Percentiles rank a stretch among this genome's conserved stretches.
These are phyloP conservation scores for Dictyostelium citrinum DNA, from an alignment of 78 protist genomes.

Conservation along the genomic window DNA sequence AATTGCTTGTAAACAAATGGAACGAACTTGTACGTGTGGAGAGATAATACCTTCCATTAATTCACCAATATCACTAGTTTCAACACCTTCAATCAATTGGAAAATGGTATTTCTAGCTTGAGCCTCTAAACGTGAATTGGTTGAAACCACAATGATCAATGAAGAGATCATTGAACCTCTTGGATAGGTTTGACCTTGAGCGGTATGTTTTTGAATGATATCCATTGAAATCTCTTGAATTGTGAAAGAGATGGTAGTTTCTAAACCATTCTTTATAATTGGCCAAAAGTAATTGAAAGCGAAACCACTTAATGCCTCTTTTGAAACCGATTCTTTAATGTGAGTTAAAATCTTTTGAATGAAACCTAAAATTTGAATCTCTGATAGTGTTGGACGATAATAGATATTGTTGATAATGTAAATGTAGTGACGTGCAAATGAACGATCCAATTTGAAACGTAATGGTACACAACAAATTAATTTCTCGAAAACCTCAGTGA, in stretches of 20 bases:
- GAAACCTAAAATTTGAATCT: constrained; percentile 24
- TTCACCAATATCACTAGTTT: constrained; percentile 32
- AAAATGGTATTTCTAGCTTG: constrained; percentile 37
- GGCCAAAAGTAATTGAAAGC: constrained; percentile 68
- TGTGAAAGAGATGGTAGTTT: constrained; percentile 50
- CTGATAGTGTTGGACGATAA: constrained; percentile 1
- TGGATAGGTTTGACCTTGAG: constrained; percentile 63
- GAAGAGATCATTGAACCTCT: constrained; percentile 67
- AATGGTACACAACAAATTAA: neutral
- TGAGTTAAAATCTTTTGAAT: constrained; percentile 11
- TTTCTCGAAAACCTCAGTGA: neutral
- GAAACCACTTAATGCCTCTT: neutral
- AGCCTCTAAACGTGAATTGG: constrained; percentile 31
- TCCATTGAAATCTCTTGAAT: constrained; percentile 78
- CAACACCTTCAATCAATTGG: constrained; percentile 61
- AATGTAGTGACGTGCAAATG: constrained; percentile 6
- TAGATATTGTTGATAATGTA: constrained; percentile 24
- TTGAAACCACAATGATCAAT: constrained; percentile 61
- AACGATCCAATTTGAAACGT: neutral
- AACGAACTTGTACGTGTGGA: constrained; percentile 59
- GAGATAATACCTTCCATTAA: constrained; percentile 62
- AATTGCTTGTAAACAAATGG: constrained; percentile 62
- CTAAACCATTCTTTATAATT: constrained; percentile 49
- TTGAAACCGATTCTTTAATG: neutral
- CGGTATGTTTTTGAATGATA: constrained; percentile 52